phyloP scores from a whole-genome alignment of 495 filamentous ascomycete genomes.

The Annulohypoxylon maeteangense region DNA sequence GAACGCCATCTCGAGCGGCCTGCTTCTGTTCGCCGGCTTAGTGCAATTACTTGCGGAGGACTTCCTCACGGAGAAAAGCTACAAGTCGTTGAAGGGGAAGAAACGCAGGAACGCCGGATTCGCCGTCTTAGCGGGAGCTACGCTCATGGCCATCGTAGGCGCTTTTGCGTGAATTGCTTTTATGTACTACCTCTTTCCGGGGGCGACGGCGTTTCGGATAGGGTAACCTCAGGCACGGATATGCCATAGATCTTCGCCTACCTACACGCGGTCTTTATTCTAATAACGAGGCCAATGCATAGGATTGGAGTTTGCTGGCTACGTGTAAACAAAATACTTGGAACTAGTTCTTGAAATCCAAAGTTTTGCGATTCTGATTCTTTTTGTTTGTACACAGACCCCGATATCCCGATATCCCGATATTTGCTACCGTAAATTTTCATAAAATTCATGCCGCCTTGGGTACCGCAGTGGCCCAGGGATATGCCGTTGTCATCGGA shows the following conservation, averaged over 20 bases:
- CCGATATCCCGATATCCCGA: not conserved
- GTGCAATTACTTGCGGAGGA: slow-evolving; percentile 94
- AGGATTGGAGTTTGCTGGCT: slow-evolving; percentile 5
- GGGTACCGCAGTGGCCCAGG: slow-evolving; percentile 58
- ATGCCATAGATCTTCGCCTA: slow-evolving; percentile 23
- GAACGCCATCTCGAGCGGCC: slow-evolving; percentile 87
- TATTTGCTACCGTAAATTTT: not conserved
- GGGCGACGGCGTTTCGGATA: slow-evolving; percentile 27
- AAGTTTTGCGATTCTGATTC: slow-evolving; percentile 8
- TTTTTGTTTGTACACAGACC: slow-evolving; percentile 2
- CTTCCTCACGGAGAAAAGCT: slow-evolving; percentile 90
- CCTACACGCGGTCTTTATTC: not conserved
- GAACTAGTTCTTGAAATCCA: slow-evolving; percentile 1
- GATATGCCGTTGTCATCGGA: slow-evolving; percentile 60
- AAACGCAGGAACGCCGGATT: slow-evolving; percentile 78
- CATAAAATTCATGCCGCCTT: slow-evolving; percentile 29
- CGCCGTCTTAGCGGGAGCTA: slow-evolving; percentile 79
- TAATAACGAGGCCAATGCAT: not conserved
- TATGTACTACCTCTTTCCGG: slow-evolving; percentile 4
- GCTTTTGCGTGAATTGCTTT: slow-evolving; percentile 74
- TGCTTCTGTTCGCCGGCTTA: slow-evolving; percentile 89
- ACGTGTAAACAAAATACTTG: slow-evolving; percentile 17
- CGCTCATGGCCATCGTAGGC: slow-evolving; percentile 88
- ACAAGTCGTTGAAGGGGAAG: slow-evolving; percentile 74
- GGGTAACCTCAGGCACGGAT: not conserved